Conservation (phyloP, 2,329 filamentous ascomycete genomes). For the Alternaria dauci region DNA sequence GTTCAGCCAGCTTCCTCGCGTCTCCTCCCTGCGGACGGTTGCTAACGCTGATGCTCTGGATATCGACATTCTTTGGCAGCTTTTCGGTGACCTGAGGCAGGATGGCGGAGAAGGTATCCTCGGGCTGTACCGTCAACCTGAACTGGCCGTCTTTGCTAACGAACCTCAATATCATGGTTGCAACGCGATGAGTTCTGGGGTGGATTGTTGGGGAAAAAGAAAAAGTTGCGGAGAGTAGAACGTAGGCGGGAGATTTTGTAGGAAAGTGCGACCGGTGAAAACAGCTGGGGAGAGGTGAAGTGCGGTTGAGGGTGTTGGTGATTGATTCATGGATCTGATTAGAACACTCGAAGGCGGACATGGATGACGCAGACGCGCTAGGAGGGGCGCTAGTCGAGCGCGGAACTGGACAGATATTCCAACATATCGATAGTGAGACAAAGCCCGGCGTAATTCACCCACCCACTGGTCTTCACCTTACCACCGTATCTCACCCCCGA, state of each 20-base stretch:
- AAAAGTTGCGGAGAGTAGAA: not conserved
- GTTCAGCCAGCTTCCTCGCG: conserved; percentile 60
- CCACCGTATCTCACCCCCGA: conserved; percentile 10
- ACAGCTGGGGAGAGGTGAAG: conserved; percentile 6
- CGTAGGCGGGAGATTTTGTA: not conserved
- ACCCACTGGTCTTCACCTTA: conserved; percentile 13
- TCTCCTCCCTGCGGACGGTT: conserved; percentile 69
- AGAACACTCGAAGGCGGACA: conserved; percentile 4
- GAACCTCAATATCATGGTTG: conserved; percentile 71
- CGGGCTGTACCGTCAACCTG: conserved; percentile 78
- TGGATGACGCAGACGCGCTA: conserved; percentile 15
- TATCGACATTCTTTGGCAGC: conserved; percentile 64
- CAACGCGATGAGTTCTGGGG: not conserved
- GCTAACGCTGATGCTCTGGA: conserved; percentile 65
- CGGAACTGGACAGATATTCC: conserved; percentile 39
- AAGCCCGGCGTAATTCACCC: conserved; percentile 7
- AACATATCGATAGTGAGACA: conserved; percentile 20
- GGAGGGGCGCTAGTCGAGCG: conserved; percentile 21
- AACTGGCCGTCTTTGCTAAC: conserved; percentile 73
- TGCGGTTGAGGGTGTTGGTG: conserved; percentile 22
- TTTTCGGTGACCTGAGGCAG: conserved; percentile 65
- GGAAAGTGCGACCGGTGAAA: conserved; percentile 1
- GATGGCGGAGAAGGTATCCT: conserved; percentile 72
- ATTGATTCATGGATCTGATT: conserved; percentile 6
- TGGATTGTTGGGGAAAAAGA: not conserved